Evolutionary conservation across 495 filamentous ascomycete species (phyloP).

Genomic region (Rhizodiscina lignyota): DNA sequence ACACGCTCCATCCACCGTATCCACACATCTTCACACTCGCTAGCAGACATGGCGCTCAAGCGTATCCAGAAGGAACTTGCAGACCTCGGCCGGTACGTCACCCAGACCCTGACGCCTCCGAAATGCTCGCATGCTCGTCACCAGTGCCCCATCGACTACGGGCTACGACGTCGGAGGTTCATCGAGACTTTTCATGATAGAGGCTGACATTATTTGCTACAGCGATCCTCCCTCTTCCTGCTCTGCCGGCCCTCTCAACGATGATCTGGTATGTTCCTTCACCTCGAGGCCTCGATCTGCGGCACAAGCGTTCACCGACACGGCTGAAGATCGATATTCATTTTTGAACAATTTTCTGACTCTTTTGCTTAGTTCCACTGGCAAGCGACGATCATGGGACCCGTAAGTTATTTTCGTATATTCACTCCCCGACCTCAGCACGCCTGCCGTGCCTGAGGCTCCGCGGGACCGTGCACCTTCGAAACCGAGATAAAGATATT

Average conservation of each 20-base stretch:
- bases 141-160: background rate
- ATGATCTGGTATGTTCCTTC: slow-evolving; percentile 73
- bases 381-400: slow-evolving; percentile 99
- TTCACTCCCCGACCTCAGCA: background rate
- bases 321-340: background rate
- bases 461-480: background rate
- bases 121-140: background rate
- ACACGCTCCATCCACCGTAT: too few relatives aligned
- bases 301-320: background rate
- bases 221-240: slow-evolving; percentile 98
- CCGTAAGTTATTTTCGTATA: slow-evolving; percentile 45
- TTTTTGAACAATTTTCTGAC: background rate
- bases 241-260: slow-evolving; percentile 88
- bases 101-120: slow-evolving; percentile 1
- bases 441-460: background rate
- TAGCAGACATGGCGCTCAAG: slow-evolving; percentile 79
- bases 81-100: slow-evolving; percentile 88
- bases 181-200: slow-evolving; percentile 2
- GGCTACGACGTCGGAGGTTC: background rate
- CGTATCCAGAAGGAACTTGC: slow-evolving; percentile 99
- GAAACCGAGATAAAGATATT: background rate
- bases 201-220: slow-evolving; percentile 25
- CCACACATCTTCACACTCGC: slow-evolving; percentile 22
- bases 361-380: slow-evolving; percentile 70
- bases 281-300: background rate